Conservation (phyloP, 495 filamentous ascomycete genomes). For the Aspergillus hancockii region DNA sequence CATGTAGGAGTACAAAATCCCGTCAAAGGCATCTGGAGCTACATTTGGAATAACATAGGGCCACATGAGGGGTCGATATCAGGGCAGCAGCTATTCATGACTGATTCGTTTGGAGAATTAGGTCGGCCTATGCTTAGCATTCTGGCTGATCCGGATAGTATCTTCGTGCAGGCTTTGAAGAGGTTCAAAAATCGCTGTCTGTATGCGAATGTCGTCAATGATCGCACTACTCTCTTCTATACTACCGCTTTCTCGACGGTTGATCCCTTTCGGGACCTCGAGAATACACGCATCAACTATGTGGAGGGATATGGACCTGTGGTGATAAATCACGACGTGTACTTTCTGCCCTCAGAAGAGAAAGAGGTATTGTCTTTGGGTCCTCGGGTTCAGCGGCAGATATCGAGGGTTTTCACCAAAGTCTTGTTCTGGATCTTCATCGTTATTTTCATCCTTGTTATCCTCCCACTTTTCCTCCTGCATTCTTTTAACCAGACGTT, state of each 20-base stretch:
- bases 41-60: conserved; percentile 80
- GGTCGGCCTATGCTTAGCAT: conserved; percentile 76
- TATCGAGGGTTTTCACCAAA: conserved; percentile 33
- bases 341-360: conserved; percentile 49
- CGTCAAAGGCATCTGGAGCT: conserved; percentile 61
- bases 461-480: conserved; percentile 65
- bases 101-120: conserved; percentile 82
- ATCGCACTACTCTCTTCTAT: conserved; percentile 77
- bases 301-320: conserved; percentile 71
- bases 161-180: conserved; percentile 80
- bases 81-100: conserved; percentile 82
- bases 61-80: conserved; percentile 74
- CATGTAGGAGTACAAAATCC: conserved; percentile 86
- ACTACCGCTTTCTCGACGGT: conserved; percentile 72
- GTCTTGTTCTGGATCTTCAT: conserved; percentile 65
- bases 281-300: conserved; percentile 68
- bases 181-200: conserved; percentile 70
- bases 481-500: conserved; percentile 75
- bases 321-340: conserved; percentile 69
- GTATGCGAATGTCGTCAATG: conserved; percentile 86
- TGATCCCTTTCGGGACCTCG: conserved; percentile 71
- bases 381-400: conserved; percentile 26
- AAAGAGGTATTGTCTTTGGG: conserved; percentile 35
- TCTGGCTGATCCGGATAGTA: conserved; percentile 78
- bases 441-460: conserved; percentile 66